A percentile compares a stretch with the other conserved stretches of the same genome.
Conservation (phyloP, 2,329 filamentous ascomycete species). For the Neonectria hederae region DNA sequence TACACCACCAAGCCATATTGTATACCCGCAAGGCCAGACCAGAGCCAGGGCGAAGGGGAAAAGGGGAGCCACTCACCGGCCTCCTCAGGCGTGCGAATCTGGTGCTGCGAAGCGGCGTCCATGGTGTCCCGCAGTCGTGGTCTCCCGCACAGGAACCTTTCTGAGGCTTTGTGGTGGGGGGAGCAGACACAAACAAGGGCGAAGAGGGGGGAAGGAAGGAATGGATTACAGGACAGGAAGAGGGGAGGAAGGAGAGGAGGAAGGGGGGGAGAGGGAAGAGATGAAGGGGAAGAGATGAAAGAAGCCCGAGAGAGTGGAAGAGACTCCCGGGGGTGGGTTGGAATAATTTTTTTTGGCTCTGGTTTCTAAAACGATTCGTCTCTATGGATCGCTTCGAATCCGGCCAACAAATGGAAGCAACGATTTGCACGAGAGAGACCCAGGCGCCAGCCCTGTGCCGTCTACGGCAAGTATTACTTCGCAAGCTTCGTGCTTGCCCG, state of each 20-base stretch:
- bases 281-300: constrained; percentile 23
- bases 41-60: not conserved
- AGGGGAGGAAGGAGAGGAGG: constrained; percentile 39
- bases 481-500: constrained; percentile 10
- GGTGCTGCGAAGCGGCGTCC: constrained; percentile 50
- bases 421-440: not conserved
- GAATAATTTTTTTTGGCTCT: constrained; percentile 33
- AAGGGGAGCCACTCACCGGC: constrained; percentile 61
- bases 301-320: constrained; percentile 30
- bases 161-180: constrained; percentile 22
- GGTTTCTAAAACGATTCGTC: constrained; percentile 42
- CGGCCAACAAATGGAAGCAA: constrained; percentile 18
- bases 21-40: not conserved
- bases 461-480: constrained; percentile 6
- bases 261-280: constrained; percentile 11
- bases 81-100: constrained; percentile 69
- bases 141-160: constrained; percentile 25
- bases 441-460: not conserved
- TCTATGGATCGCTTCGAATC: constrained; percentile 39
- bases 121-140: constrained; percentile 48
- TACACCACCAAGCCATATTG: not conserved
- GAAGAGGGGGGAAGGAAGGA: constrained; percentile 40
- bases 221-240: constrained; percentile 17
- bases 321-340: constrained; percentile 32
- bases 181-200: constrained; percentile 31